Conservation (phyloP, 2,329 filamentous ascomycete species). For the Amesomyces nigricolor region DNA sequence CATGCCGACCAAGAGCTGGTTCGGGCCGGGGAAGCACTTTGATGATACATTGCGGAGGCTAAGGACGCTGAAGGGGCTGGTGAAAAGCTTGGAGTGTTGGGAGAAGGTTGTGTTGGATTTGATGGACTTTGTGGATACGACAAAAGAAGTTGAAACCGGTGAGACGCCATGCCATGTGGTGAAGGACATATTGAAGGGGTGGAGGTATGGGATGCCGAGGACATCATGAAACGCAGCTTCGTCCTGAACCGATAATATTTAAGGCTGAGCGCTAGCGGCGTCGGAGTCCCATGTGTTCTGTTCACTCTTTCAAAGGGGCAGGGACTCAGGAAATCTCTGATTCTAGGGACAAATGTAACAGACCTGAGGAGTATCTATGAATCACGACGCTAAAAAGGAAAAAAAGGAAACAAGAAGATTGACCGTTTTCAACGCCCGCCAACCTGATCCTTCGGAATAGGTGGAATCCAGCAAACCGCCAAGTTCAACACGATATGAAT, state of each 20-base stretch:
- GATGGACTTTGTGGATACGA: neutral
- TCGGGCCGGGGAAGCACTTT: slow-evolving; percentile 1
- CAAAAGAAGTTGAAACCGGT: no score
- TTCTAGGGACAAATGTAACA: no score
- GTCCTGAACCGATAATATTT: no score
- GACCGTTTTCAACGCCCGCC: slow-evolving; percentile 29
- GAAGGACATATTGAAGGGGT: neutral
- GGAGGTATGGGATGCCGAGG: neutral
- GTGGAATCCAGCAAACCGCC: slow-evolving; percentile 50
- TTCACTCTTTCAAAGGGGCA: no score
- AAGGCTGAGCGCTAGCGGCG: no score
- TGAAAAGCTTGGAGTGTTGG: slow-evolving; percentile 10
- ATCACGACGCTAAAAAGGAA: no score
- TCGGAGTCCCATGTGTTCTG: no score
- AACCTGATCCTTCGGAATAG: slow-evolving; percentile 49
- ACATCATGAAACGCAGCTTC: no score
- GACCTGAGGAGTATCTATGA: no score
- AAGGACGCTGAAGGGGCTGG: slow-evolving; percentile 6
- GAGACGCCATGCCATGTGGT: neutral
- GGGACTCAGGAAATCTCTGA: no score
- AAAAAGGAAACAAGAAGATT: no score
- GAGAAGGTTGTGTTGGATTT: slow-evolving; percentile 4
- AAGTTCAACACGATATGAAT: slow-evolving; percentile 68
- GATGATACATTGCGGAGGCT: slow-evolving; percentile 1
- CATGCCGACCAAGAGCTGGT: slow-evolving; percentile 3